A percentile compares a stretch with the other conserved stretches of the same genome.
These are phyloP conservation scores for Dryas integrifolia DNA, from an alignment of 331 rosid genomes.

Conservation along the genomic window DNA sequence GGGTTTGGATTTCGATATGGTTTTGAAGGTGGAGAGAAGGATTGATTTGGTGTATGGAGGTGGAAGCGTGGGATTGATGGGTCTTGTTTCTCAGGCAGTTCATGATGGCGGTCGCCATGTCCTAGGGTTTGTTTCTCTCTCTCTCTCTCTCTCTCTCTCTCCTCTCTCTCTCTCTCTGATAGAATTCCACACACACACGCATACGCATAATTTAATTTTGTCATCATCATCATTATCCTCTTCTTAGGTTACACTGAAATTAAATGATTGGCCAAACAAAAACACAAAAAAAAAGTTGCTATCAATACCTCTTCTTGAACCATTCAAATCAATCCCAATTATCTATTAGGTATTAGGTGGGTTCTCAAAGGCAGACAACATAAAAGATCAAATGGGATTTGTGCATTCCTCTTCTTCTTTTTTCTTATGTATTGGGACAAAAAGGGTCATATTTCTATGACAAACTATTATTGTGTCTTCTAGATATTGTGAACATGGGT, in stretches of 20 bases:
- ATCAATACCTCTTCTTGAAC: constrained; percentile 14
- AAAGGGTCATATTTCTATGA: constrained; percentile 5
- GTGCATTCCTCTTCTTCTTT: background rate
- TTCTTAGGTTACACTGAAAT: too few species aligned
- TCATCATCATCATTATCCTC: background rate
- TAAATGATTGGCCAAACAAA: constrained; percentile 6
- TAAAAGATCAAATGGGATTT: constrained; percentile 40
- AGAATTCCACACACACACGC: background rate
- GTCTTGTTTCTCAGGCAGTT: constrained; percentile 99
- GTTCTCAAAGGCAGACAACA: constrained; percentile 30
- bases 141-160: constrained; percentile 23
- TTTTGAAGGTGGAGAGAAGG: constrained; percentile 80
- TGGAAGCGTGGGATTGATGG: constrained; percentile 99
- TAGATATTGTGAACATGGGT: constrained; percentile 20
- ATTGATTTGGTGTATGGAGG: constrained; percentile 99
- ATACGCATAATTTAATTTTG: background rate
- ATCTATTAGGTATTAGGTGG: constrained; percentile 23
- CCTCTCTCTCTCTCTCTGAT: constrained; percentile 3
- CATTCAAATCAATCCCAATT: constrained; percentile 39
- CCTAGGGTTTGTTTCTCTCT: constrained; percentile 68
- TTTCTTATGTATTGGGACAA: constrained; percentile 1
- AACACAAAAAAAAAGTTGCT: background rate
- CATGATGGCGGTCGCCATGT: constrained; percentile 99
- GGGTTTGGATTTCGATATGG: constrained; percentile 41
- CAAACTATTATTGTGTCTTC: constrained; percentile 8